Evolutionary conservation across 176 grass and related monocot species (phyloP).

Genomic region (Panicum miliaceum): DNA sequence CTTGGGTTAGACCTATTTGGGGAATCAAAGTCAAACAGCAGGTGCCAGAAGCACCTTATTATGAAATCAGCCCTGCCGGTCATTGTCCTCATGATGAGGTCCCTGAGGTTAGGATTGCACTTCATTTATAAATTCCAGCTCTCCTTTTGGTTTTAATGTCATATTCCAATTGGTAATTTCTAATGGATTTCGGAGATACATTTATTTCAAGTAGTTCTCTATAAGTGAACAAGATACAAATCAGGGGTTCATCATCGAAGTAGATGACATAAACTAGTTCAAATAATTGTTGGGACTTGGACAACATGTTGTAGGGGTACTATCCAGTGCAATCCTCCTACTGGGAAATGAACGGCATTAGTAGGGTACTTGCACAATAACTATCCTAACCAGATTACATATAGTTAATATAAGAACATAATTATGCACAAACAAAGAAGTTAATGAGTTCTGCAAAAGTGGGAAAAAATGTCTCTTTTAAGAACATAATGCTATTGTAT

Average conservation of each 20-base stretch:
- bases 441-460: not conserved
- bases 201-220: constrained; percentile 19
- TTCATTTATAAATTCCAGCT: not conserved
- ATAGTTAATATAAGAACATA: not conserved
- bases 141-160: not conserved
- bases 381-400: not conserved
- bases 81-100: constrained; percentile 99
- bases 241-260: no score
- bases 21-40: constrained; percentile 81
- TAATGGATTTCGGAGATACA: constrained; percentile 4
- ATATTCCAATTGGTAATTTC: not conserved
- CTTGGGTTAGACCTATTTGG: constrained; percentile 94
- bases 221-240: not conserved
- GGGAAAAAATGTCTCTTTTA: not conserved
- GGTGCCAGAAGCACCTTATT: constrained; percentile 85
- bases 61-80: constrained; percentile 93
- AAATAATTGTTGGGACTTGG: not conserved
- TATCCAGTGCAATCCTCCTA: not conserved
- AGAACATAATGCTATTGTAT: not conserved
- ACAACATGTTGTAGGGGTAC: not conserved
- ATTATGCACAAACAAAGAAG: not conserved
- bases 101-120: constrained; percentile 73
- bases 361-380: not conserved
- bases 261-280: not conserved
- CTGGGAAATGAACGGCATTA: not conserved